A percentile compares a stretch with the other conserved stretches of the same genome.
Conservation (phyloP, 1,284 basidiomycete genomes). For the Fomes fomentarius region DNA sequence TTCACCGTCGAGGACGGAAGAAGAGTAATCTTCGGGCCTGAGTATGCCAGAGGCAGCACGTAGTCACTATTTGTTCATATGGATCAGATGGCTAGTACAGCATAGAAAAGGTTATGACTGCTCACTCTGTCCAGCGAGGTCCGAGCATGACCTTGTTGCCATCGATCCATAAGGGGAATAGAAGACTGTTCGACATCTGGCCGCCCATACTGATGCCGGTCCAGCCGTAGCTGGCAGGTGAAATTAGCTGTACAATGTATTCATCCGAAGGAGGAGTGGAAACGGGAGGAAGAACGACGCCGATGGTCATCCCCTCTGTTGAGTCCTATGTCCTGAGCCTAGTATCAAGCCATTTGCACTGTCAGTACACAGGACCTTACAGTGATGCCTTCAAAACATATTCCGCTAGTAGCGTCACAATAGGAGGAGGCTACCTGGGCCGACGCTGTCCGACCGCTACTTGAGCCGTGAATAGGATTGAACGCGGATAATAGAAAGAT, state of each 20-base stretch:
- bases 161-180: constrained; percentile 34
- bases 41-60: constrained; percentile 28
- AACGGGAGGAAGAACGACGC: constrained; percentile 31
- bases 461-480: not conserved
- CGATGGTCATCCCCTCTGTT: constrained; percentile 30
- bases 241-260: constrained; percentile 33
- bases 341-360: not conserved
- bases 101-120: not conserved
- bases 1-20: constrained; percentile 32
- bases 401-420: constrained; percentile 31
- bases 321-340: constrained; percentile 24
- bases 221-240: constrained; percentile 31
- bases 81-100: not conserved
- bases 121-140: constrained; percentile 33
- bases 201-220: constrained; percentile 34
- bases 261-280: constrained; percentile 30
- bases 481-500: not conserved
- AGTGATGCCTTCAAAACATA: constrained; percentile 32
- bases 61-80: constrained; percentile 24
- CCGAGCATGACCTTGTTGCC: constrained; percentile 29
- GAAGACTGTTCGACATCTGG: constrained; percentile 32
- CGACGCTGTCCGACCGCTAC: constrained; percentile 8
- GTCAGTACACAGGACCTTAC: constrained; percentile 12
- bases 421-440: constrained; percentile 30
- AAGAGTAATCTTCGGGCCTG: constrained; percentile 31